phyloP scores from a whole-genome alignment of 2,329 filamentous ascomycete genomes.

The Botryotinia globosa region DNA sequence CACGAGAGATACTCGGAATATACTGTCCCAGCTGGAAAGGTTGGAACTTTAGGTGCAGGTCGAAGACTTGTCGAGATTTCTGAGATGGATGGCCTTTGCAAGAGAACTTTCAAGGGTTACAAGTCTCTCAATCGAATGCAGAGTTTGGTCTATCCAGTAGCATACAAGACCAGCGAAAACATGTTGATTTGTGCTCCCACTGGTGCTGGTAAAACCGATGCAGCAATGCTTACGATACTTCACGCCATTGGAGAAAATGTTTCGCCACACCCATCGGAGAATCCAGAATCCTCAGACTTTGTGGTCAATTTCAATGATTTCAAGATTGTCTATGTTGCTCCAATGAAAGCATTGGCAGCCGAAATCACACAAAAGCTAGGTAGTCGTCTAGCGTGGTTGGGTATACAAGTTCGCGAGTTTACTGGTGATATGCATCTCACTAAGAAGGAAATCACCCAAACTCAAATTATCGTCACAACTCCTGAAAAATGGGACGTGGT shows the following conservation, averaged over 20 bases:
- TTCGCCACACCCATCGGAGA: slow-evolving; percentile 73
- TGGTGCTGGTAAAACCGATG: slow-evolving; percentile 97
- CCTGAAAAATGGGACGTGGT: slow-evolving; percentile 99
- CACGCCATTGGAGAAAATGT: slow-evolving; percentile 87
- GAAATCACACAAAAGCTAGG: slow-evolving; percentile 95
- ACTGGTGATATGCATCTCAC: slow-evolving; percentile 99
- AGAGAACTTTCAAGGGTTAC: slow-evolving; percentile 91
- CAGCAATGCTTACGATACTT: slow-evolving; percentile 92
- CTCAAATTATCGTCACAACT: slow-evolving; percentile 97
- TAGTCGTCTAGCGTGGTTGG: slow-evolving; percentile 89
- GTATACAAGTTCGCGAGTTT: slow-evolving; percentile 85
- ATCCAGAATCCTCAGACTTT: slow-evolving; percentile 72
- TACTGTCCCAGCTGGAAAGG: slow-evolving; percentile 75
- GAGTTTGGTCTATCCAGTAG: slow-evolving; percentile 90
- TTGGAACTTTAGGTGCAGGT: slow-evolving; percentile 69
- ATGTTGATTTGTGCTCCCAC: slow-evolving; percentile 98
- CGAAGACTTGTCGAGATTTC: slow-evolving; percentile 75
- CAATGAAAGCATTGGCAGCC: slow-evolving; percentile 97
- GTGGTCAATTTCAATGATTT: slow-evolving; percentile 82
- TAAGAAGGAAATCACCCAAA: slow-evolving; percentile 91
- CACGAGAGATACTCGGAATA: slow-evolving; percentile 83
- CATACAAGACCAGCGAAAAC: slow-evolving; percentile 94
- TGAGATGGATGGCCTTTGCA: slow-evolving; percentile 84
- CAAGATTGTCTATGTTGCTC: slow-evolving; percentile 98
- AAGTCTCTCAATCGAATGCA: slow-evolving; percentile 96